These are phyloP conservation scores for Furcasterigmium sp. DNA, from an alignment of 2,329 filamentous ascomycete species.

Conservation along the genomic window DNA sequence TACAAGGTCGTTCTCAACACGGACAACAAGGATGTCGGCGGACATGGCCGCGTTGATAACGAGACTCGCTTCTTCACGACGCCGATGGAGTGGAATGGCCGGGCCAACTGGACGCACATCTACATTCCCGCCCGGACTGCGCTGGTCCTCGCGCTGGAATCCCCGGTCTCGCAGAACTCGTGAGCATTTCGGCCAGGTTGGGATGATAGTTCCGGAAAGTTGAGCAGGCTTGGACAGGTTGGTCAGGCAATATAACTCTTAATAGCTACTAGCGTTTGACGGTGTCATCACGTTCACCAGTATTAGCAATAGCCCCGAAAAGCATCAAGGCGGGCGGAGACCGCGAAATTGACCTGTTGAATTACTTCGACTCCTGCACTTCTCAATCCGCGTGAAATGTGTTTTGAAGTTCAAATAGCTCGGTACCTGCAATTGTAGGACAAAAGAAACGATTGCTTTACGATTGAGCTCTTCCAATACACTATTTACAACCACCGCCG, in stretches of 20 bases:
- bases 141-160: slow-evolving; percentile 45
- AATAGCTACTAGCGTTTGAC: too few relatives aligned
- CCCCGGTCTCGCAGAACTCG: slow-evolving; percentile 17
- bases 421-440: neutral
- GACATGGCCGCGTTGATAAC: slow-evolving; percentile 70
- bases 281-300: too few relatives aligned
- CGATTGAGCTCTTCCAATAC: slow-evolving; percentile 34
- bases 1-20: slow-evolving; percentile 84
- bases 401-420: too few relatives aligned
- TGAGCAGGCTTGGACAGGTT: too few relatives aligned
- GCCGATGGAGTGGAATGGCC: slow-evolving; percentile 80
- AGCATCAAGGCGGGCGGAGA: too few relatives aligned
- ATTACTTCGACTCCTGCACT: too few relatives aligned
- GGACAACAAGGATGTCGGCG: slow-evolving; percentile 73
- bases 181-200: too few relatives aligned
- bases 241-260: too few relatives aligned
- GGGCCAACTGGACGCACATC: slow-evolving; percentile 87
- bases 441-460: slow-evolving; percentile 23
- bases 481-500: slow-evolving; percentile 34
- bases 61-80: slow-evolving; percentile 90
- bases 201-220: too few relatives aligned
- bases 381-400: too few relatives aligned
- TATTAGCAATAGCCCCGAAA: too few relatives aligned
- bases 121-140: slow-evolving; percentile 84
- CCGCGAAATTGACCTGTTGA: too few relatives aligned